phyloP scores from a whole-genome alignment of 2,329 filamentous ascomycete genomes.

The Botrytis cinerea region DNA sequence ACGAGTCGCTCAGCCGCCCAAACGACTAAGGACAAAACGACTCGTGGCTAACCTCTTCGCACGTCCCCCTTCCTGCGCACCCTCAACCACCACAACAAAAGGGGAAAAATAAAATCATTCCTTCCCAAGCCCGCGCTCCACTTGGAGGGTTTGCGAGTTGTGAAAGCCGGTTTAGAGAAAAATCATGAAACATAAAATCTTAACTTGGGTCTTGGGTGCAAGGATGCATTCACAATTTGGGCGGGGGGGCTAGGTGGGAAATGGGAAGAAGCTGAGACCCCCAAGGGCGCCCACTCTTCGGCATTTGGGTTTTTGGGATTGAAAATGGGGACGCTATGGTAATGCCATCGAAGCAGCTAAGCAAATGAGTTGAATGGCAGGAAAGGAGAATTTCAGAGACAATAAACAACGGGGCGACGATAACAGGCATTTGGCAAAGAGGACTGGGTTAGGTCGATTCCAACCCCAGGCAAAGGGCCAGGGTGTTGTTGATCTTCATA shows the following conservation, averaged over 20 bases:
- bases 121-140: background rate
- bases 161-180: background rate
- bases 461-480: background rate
- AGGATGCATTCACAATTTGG: background rate
- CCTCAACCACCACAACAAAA: background rate
- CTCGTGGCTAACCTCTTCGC: conserved; percentile 12
- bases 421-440: background rate
- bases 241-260: background rate
- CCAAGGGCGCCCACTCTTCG: conserved; percentile 12
- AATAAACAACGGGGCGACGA: conserved; percentile 9
- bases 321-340: background rate
- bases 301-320: conserved; percentile 1
- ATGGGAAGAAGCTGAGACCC: conserved; percentile 10
- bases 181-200: conserved; percentile 10
- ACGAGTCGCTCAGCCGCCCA: conserved; percentile 4
- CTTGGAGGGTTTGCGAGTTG: background rate
- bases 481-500: conserved; percentile 16
- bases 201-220: conserved; percentile 1
- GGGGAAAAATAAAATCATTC: conserved; percentile 1
- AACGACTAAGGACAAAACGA: conserved; percentile 14
- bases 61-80: conserved; percentile 15
- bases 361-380: background rate
- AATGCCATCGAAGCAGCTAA: background rate
- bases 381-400: conserved; percentile 8
- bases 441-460: background rate